phyloP scores from a whole-genome alignment of 805 yeast genomes.

The Starmerella apicola region DNA sequence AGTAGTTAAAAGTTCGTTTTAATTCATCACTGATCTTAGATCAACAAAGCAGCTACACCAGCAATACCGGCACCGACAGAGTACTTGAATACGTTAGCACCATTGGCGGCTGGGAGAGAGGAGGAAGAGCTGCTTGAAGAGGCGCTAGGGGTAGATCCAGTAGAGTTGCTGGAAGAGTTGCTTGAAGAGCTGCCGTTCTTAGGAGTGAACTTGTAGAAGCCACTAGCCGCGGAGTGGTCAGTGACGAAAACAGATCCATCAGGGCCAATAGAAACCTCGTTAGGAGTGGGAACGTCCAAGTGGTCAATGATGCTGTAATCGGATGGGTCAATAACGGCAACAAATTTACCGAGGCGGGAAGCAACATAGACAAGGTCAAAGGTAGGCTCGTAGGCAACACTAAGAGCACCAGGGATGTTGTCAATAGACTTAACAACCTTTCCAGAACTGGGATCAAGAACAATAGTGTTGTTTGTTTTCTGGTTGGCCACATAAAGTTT shows the following conservation, averaged over 20 bases:
- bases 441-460: constrained; percentile 7
- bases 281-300: constrained; percentile 10
- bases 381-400: constrained; percentile 11
- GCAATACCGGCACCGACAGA: constrained; percentile 17
- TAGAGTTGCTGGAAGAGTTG: background rate
- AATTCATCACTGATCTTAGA: no score
- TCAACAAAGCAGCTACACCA: constrained; percentile 15
- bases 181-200: background rate
- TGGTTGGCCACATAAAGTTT: constrained; percentile 11
- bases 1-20: no score
- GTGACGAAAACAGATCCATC: constrained; percentile 8
- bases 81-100: constrained; percentile 12
- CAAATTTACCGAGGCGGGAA: constrained; percentile 7
- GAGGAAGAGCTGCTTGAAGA: constrained; percentile 8
- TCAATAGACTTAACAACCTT: constrained; percentile 3
- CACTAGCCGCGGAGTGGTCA: constrained; percentile 7
- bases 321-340: constrained; percentile 13
- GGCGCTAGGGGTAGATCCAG: constrained; percentile 8
- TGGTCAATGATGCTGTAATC: constrained; percentile 6
- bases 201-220: constrained; percentile 12
- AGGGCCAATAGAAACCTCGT: constrained; percentile 10
- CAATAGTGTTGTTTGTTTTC: constrained; percentile 9
- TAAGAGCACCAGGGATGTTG: constrained; percentile 7
- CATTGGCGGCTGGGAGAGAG: constrained; percentile 8
- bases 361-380: constrained; percentile 14